Evolutionary conservation across 2,329 filamentous ascomycete species (phyloP), one percentile per base, ranked within the genome.

Genomic region (Pestalotiopsis sp.): DNA sequence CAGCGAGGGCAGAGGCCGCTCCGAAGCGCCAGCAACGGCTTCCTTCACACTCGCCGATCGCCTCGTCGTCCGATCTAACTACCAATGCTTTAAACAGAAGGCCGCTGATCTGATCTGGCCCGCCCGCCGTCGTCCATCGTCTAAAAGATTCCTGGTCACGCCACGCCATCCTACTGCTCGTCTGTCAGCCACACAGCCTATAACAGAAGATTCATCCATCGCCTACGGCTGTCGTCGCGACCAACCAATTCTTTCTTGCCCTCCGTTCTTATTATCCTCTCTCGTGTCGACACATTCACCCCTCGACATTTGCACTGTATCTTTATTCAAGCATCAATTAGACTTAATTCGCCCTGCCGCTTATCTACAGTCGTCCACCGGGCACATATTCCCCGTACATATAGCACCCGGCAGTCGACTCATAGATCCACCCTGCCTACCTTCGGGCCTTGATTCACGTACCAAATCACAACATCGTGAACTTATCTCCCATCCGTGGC

Each of bases 371-470:
- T 23, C 36, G 41, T 66, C 39, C n/a, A 27, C 31, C 39, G 23
- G 31, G 20, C 49, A 70, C 70, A 70, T 66, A 52, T 66, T 31
- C 72, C 63, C 72, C 73, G 20, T 52, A 52, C 45, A 52, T 52
- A 52, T 52, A 52, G 45, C 17, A 20, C 45, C 20, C 45, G 41
- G 72, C 71, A 73, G 68, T 57, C 41, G n/a, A 49, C 64, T 66
- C 65, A 64, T 23, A 70, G 73, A 74, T 70, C 73, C 70, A 72
- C 73, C 64, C 68, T 66, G 69, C 74, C 72, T 77, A 74, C 73
- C 74, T 71, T 75, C 75, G 75, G 74, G 71, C 72, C 20, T 14
- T 52, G 17, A n/a, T 71, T 71, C 65, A 68, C 68, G 57, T 69
- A 69, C 66, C 71, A 70, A 76, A 74, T 75, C 70, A 74, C 72